phyloP scores from a whole-genome alignment of 2,329 filamentous ascomycete genomes.

The Monilinia polystroma region DNA sequence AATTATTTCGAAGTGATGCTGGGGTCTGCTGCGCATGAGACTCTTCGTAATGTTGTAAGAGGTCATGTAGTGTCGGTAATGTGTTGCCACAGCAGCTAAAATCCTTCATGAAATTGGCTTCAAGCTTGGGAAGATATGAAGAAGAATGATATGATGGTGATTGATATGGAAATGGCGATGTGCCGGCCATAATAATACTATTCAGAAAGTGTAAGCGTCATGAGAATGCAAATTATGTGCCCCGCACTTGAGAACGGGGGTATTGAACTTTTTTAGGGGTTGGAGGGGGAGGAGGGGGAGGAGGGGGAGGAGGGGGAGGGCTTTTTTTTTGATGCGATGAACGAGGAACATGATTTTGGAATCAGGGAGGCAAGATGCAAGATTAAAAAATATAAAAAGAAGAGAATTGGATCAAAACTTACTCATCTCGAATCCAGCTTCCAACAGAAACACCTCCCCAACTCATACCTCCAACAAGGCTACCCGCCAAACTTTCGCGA shows the following conservation, averaged over 20 bases:
- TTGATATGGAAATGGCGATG: constrained; percentile 85
- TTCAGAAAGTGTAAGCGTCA: constrained; percentile 32
- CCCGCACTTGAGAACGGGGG: constrained; percentile 1
- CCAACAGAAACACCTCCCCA: constrained; percentile 96
- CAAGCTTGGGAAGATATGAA: constrained; percentile 92
- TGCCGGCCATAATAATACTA: constrained; percentile 93
- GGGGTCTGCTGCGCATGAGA: constrained; percentile 73
- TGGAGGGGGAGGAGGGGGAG: too few relatives aligned
- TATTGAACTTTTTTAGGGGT: not conserved
- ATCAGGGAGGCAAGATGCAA: not conserved
- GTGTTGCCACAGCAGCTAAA: constrained; percentile 93
- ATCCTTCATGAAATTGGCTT: constrained; percentile 96
- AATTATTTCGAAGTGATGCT: constrained; percentile 46
- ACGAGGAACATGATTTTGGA: not conserved
- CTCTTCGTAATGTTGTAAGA: constrained; percentile 96
- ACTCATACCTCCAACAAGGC: constrained; percentile 80
- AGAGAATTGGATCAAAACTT: constrained; percentile 49
- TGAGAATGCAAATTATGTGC: constrained; percentile 4
- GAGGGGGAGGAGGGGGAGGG: too few relatives aligned
- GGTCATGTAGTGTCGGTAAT: constrained; percentile 86
- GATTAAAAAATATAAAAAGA: not conserved
- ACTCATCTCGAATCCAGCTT: constrained; percentile 98
- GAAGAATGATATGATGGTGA: constrained; percentile 97
- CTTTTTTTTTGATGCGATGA: constrained; percentile 4
- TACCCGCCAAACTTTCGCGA: constrained; percentile 62